phyloP scores from a whole-genome alignment of 352 stramenopile genomes.

The Ophiocytium majus region DNA sequence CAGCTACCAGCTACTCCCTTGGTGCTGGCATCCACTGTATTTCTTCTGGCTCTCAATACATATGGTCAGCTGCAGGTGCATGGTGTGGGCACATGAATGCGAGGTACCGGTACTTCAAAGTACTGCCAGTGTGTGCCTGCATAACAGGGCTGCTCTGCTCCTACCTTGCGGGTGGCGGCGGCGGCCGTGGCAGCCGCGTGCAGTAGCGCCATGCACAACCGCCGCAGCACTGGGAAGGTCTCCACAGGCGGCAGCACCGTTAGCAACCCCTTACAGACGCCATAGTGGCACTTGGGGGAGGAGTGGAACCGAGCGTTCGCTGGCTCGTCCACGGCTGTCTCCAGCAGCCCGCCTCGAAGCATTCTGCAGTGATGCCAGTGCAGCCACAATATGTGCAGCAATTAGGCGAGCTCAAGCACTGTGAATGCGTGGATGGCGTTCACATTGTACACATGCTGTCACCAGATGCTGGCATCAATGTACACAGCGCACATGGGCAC shows the following conservation, averaged over 20 bases:
- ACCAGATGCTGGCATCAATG: neutral
- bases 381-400: neutral
- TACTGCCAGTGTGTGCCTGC: neutral
- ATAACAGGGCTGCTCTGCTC: neutral
- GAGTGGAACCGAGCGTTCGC: neutral
- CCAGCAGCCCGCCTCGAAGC: neutral
- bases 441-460: neutral
- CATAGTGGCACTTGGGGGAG: neutral
- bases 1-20: neutral
- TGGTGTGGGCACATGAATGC: neutral
- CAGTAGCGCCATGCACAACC: conserved; percentile 27
- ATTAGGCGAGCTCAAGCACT: neutral
- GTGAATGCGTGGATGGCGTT: neutral
- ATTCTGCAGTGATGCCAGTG: neutral
- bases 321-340: neutral
- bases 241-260: conserved; percentile 24
- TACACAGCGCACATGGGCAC: neutral
- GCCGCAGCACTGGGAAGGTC: conserved; percentile 21
- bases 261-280: neutral
- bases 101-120: neutral
- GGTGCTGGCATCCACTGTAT: neutral
- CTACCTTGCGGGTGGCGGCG: neutral
- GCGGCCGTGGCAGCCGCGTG: conserved; percentile 5
- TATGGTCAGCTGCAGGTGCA: neutral
- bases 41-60: too few species aligned